Conservation (phyloP, 2,329 filamentous ascomycete species). For the Chaetomiaceae sp. region DNA sequence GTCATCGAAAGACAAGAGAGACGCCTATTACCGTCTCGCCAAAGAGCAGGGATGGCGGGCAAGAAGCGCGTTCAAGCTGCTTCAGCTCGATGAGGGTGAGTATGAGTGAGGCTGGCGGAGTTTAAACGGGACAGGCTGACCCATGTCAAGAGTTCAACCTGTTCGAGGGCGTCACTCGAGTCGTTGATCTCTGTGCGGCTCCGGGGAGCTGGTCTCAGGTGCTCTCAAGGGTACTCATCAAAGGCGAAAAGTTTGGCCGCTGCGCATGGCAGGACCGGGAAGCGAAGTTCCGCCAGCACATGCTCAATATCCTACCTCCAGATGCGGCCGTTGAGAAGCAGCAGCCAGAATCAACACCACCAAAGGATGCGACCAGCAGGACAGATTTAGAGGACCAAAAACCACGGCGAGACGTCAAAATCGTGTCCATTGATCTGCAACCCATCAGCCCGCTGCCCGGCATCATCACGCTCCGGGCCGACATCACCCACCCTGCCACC, state of each 20-base stretch:
- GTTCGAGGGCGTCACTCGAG: slow-evolving; percentile 81
- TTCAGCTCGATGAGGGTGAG: slow-evolving; percentile 80
- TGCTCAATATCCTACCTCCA: slow-evolving; percentile 47
- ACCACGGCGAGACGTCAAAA: slow-evolving; percentile 70
- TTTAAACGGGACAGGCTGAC: slow-evolving; percentile 9
- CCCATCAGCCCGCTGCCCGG: slow-evolving; percentile 91
- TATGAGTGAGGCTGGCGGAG: not conserved
- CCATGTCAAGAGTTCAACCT: slow-evolving; percentile 77
- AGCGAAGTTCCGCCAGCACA: slow-evolving; percentile 55
- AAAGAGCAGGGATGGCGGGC: slow-evolving; percentile 99
- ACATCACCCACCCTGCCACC: slow-evolving; percentile 95
- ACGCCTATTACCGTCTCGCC: slow-evolving; percentile 94
- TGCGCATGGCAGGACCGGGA: slow-evolving; percentile 83
- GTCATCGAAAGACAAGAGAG: slow-evolving; percentile 96
- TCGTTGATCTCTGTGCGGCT: slow-evolving; percentile 92
- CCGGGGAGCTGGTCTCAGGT: slow-evolving; percentile 98
- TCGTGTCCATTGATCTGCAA: slow-evolving; percentile 92
- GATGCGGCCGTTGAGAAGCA: slow-evolving; percentile 21
- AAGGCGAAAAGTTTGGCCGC: slow-evolving; percentile 83
- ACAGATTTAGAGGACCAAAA: slow-evolving; percentile 28
- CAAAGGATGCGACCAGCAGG: not conserved
- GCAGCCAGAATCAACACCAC: slow-evolving; percentile 10
- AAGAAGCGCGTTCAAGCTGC: slow-evolving; percentile 90
- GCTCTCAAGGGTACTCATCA: slow-evolving; percentile 84
- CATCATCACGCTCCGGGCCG: slow-evolving; percentile 85